Percentiles rank a stretch among this genome's conserved stretches.
Evolutionary conservation across 2,329 filamentous ascomycete genomes (phyloP).

Genomic region (Fusarium napiforme): DNA sequence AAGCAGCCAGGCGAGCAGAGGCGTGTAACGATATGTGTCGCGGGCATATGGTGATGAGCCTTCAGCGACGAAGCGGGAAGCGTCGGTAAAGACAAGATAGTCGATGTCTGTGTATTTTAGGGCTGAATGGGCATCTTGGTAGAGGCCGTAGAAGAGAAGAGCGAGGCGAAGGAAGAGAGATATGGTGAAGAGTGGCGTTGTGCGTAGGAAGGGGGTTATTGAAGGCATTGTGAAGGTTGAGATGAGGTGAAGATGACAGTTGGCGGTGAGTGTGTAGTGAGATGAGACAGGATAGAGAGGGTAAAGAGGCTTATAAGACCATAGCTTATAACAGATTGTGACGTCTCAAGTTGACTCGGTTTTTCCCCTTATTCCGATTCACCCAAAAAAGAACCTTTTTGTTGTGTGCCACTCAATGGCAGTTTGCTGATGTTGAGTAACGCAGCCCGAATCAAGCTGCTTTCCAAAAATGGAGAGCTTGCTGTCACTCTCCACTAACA

Average conservation of each 20-base stretch:
- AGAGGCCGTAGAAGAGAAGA: conserved; percentile 88
- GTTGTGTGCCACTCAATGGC: conserved; percentile 28
- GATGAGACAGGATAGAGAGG: background rate
- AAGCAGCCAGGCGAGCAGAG: conserved; percentile 90
- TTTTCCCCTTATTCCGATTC: background rate
- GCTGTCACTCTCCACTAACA: background rate
- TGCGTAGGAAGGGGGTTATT: conserved; percentile 46
- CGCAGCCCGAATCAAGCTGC: conserved; percentile 13
- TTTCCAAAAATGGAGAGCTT: conserved; percentile 31
- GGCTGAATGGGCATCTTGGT: conserved; percentile 90
- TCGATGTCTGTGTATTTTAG: conserved; percentile 99
- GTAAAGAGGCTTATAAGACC: conserved; percentile 5
- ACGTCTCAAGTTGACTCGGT: background rate
- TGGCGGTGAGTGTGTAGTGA: conserved; percentile 36
- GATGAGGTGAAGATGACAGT: conserved; percentile 38
- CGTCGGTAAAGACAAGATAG: conserved; percentile 98
- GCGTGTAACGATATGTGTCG: conserved; percentile 97
- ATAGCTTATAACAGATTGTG: conserved; percentile 19
- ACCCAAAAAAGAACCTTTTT: background rate
- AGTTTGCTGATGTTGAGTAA: conserved; percentile 16
- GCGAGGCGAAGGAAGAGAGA: conserved; percentile 73
- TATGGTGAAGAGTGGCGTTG: conserved; percentile 63
- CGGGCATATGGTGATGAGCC: conserved; percentile 82
- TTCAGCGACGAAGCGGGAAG: conserved; percentile 78
- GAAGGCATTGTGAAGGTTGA: conserved; percentile 37